Evolutionary conservation across 169 alveolate genomes (phyloP).

Genomic region (Eimeria maxima): DNA sequence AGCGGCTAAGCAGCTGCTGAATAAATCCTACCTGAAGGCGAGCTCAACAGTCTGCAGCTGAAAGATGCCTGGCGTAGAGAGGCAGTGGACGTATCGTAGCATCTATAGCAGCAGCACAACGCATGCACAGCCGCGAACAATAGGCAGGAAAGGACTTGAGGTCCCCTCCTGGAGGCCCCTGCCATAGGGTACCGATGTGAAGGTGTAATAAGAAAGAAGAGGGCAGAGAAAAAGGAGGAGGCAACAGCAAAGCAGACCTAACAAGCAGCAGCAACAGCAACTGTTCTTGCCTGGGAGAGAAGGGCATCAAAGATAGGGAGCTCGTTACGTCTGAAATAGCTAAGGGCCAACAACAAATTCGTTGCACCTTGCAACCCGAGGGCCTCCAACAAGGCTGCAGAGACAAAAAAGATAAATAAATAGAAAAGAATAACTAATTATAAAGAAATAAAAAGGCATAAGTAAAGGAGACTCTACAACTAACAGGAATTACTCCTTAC

Average conservation of each 20-base stretch:
- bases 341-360: conserved; percentile 33
- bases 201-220: neutral
- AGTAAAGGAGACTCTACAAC: neutral
- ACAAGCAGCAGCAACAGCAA: neutral
- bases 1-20: neutral
- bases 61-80: conserved; percentile 36
- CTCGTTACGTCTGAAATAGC: conserved; percentile 50
- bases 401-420: neutral
- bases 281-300: conserved; percentile 55
- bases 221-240: neutral
- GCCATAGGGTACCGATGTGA: neutral
- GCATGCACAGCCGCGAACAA: neutral
- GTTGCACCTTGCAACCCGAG: conserved; percentile 62
- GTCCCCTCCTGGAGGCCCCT: neutral
- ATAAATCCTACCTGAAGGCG: conserved; percentile 10
- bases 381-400: conserved; percentile 46
- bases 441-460: neutral
- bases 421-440: neutral
- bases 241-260: neutral
- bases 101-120: conserved; percentile 60
- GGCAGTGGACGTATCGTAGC: conserved; percentile 49
- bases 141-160: neutral
- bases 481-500: neutral
- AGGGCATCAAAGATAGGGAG: conserved; percentile 52
- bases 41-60: conserved; percentile 61